These are phyloP conservation scores for Sugiyamaella pinicola DNA, from an alignment of 1,139 yeast species.

Conservation along the genomic window DNA sequence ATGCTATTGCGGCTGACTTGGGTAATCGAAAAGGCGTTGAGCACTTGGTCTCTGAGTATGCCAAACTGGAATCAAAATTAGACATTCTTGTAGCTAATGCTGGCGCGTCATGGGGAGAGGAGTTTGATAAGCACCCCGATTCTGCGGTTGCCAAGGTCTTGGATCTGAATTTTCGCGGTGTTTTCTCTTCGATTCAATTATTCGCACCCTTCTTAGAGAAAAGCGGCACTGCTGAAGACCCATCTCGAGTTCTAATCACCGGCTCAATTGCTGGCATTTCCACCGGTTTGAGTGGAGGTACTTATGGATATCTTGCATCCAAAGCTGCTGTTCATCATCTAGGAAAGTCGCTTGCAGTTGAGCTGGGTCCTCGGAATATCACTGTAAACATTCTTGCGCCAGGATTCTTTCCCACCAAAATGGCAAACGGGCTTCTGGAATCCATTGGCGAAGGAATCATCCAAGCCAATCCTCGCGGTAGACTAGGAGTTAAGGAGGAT, in stretches of 20 bases:
- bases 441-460: constrained; percentile 52
- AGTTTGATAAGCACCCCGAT: constrained; percentile 62
- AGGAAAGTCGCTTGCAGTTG: constrained; percentile 63
- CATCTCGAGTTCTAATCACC: constrained; percentile 66
- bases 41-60: constrained; percentile 50
- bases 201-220: constrained; percentile 59
- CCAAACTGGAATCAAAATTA: constrained; percentile 47
- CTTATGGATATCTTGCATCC: constrained; percentile 73
- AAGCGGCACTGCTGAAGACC: constrained; percentile 60
- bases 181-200: constrained; percentile 65
- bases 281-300: constrained; percentile 57
- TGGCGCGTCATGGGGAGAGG: constrained; percentile 82
- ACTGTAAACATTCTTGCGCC: constrained; percentile 74
- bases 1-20: constrained; percentile 63
- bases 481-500: constrained; percentile 67
- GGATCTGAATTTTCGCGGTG: constrained; percentile 69
- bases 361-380: constrained; percentile 66
- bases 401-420: constrained; percentile 76
- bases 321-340: constrained; percentile 77
- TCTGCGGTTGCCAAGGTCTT: constrained; percentile 65
- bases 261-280: constrained; percentile 56
- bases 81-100: constrained; percentile 77
- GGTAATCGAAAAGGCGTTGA: constrained; percentile 55
- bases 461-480: constrained; percentile 57
- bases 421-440: constrained; percentile 68